Evolutionary conservation across 176 grass and related monocot species (phyloP).

Genomic region (Eleusine coracana): DNA sequence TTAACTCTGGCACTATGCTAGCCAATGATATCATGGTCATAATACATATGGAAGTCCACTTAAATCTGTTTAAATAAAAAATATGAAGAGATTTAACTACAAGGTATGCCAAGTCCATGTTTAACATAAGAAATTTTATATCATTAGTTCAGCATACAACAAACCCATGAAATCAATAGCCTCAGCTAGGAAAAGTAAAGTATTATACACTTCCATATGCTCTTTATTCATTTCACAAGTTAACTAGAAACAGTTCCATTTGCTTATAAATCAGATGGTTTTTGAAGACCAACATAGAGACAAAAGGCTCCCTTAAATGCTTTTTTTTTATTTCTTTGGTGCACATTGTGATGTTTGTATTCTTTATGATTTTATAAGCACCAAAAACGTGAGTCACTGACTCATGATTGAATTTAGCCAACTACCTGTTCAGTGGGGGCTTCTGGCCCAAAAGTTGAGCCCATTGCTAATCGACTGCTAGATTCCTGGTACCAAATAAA

Average conservation of each 20-base stretch:
- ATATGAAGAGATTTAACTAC: slow-evolving; percentile 21
- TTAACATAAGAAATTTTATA: slow-evolving; percentile 15
- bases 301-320: neutral
- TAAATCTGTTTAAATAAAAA: slow-evolving; percentile 13
- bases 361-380: slow-evolving; percentile 19
- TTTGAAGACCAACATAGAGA: neutral
- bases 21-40: slow-evolving; percentile 8
- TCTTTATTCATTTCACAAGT: slow-evolving; percentile 20
- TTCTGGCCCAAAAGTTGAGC: slow-evolving; percentile 89
- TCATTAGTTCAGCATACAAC: neutral
- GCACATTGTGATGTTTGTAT: neutral
- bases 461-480: slow-evolving; percentile 95
- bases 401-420: slow-evolving; percentile 16
- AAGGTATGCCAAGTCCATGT: neutral
- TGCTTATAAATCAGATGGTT: slow-evolving; percentile 20
- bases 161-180: slow-evolving; percentile 13
- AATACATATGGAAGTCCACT: slow-evolving; percentile 11
- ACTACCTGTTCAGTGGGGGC: slow-evolving; percentile 65
- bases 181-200: neutral
- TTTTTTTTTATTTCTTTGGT: neutral
- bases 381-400: slow-evolving; percentile 12
- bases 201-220: neutral
- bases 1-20: slow-evolving; percentile 11
- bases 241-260: neutral
- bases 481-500: slow-evolving; percentile 68